Conservation (phyloP, 495 filamentous ascomycete genomes). For the Talaromyces borbonicus region DNA sequence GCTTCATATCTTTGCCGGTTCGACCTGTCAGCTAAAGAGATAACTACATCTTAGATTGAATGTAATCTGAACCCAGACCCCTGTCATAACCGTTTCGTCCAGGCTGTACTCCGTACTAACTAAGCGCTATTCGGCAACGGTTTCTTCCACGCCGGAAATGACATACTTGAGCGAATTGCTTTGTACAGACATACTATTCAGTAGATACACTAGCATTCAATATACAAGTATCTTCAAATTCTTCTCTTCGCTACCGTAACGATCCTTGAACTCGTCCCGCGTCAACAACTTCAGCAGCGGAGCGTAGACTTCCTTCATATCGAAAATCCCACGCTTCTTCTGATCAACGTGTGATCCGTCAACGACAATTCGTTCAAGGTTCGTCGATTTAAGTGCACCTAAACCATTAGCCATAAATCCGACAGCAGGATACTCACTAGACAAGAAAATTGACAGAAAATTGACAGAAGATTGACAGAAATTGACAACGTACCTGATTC, state of each 20-base stretch:
- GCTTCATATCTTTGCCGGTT: too few relatives aligned
- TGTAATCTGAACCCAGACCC: too few relatives aligned
- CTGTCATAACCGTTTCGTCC: too few relatives aligned
- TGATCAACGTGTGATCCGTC: slow-evolving; percentile 85
- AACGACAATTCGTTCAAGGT: slow-evolving; percentile 70
- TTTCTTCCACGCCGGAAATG: too few relatives aligned
- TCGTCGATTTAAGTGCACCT: slow-evolving; percentile 59
- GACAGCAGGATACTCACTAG: not conserved
- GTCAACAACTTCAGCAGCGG: slow-evolving; percentile 63
- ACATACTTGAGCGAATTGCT: too few relatives aligned
- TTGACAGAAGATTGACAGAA: too few relatives aligned
- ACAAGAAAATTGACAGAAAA: slow-evolving; percentile 1
- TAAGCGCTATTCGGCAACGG: too few relatives aligned
- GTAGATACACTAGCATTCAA: slow-evolving; percentile 10
- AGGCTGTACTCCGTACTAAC: too few relatives aligned
- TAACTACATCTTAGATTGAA: too few relatives aligned
- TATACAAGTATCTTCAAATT: slow-evolving; percentile 31
- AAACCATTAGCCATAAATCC: not conserved
- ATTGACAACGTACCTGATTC: slow-evolving; percentile 50
- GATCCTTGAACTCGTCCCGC: slow-evolving; percentile 55
- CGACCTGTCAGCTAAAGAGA: too few relatives aligned
- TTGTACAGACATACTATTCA: not conserved
- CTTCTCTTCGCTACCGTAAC: slow-evolving; percentile 42
- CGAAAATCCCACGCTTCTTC: slow-evolving; percentile 85
- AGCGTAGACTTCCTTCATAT: slow-evolving; percentile 81